These are phyloP conservation scores for Thielaviopsis punctulata DNA, from an alignment of 2,329 filamentous ascomycete genomes.

Conservation along the genomic window DNA sequence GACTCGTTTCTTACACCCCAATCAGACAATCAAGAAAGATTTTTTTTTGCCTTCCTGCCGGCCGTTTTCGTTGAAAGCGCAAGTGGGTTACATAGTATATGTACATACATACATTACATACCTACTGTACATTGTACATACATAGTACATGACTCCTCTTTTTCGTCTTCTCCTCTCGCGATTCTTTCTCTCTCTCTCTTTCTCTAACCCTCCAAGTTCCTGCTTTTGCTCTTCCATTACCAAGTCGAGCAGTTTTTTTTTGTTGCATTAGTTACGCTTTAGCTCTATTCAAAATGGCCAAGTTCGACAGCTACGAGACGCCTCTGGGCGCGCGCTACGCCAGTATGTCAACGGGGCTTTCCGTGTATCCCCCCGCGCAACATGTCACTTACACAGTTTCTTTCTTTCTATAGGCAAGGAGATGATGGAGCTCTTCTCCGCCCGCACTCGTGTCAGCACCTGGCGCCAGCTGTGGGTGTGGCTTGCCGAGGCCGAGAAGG, in stretches of 20 bases:
- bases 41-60: neutral
- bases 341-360: slow-evolving; percentile 21
- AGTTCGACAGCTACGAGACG: slow-evolving; percentile 36
- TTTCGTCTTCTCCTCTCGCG: neutral
- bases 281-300: slow-evolving; percentile 10
- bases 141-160: neutral
- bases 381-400: neutral
- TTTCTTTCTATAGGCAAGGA: slow-evolving; percentile 24
- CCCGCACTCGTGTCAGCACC: slow-evolving; percentile 54
- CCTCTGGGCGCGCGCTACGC: slow-evolving; percentile 57
- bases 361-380: slow-evolving; percentile 10
- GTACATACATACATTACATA: too few species aligned
- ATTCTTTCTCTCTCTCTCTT: neutral
- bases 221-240: neutral
- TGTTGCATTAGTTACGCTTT: neutral
- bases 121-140: too few species aligned
- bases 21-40: neutral
- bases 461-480: slow-evolving; percentile 78
- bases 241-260: neutral
- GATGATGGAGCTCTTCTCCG: slow-evolving; percentile 68
- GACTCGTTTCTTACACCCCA: neutral
- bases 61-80: too few species aligned
- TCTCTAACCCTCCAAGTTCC: neutral
- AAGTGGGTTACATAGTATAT: too few species aligned
- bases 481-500: slow-evolving; percentile 67